Evolutionary conservation across 192 early-diverging fungal genomes (phyloP), one percentile per base, ranked within the genome.

Genomic region (Coemansia umbellata): DNA sequence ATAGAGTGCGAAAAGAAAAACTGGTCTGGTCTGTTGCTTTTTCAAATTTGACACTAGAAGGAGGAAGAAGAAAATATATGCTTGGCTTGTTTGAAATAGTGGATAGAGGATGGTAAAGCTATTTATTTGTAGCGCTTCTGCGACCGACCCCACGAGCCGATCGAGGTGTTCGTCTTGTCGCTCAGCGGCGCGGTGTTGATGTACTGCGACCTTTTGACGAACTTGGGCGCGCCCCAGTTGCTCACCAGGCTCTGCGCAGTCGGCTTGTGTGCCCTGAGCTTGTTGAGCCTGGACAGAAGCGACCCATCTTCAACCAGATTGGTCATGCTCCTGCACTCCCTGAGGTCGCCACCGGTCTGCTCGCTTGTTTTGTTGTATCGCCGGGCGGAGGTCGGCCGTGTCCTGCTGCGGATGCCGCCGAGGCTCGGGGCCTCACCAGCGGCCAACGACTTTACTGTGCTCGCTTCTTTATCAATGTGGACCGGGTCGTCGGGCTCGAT

Each of bases 171-270:
- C 11, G 58, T 24, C 26, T 27, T 45, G 48, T 50, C 62, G 43
- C 50, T 53, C 5, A 57, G 36, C 6, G 53, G 53, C 9, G 51
- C 39, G 5, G 69, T 26, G 42, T 53, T 62, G 31, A 55, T 64
- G 53, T 58, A 60, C 28, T 58, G 65, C 5, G 72, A 75, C 32
- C 72, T 55, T 32, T 75, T 75, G 50, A 64, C 72, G 28, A 75
- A 75, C 33, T 64, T 63, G 14, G 72, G 72, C 18, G 65, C 39
- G 9, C 56, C 52, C 26, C 65, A 39, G 53, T 68, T 75, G 53
- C 60, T 75, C 27, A 75, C 72, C 33, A 75, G 23, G 19, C 67
- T 66, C 37, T 68, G 65, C 7, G 55, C 51, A 7, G 47, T 59
- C 3, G 72, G 72, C 24, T 65, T 41, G 17, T 18, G 37, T 14